Base-by-base conservation (phyloP, 805 yeast genomes). In the Candida glaebosa region DNA sequence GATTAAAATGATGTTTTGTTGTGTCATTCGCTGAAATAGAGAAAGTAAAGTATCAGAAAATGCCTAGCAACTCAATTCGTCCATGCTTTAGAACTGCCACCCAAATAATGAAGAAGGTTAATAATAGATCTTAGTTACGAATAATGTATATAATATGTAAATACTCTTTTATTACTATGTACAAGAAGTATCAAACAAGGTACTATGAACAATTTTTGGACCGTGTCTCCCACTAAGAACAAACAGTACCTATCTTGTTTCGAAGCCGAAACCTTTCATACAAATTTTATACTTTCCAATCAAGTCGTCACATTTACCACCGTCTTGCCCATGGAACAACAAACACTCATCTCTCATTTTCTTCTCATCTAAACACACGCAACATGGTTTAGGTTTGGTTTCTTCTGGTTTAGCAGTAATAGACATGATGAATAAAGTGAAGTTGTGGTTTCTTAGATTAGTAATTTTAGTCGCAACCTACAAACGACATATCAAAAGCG, bases 221-320 rank as follows among this genome's bases (percentile, higher is more conserved):
- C n/a, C n/a, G n/a, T n/a, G n/a, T n/a, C n/a, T n/a, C n/a, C n/a
- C n/a, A n/a, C n/a, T n/a, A n/a, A n/a, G n/a, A n/a, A n/a, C n/a
- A n/a, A n/a, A n/a, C n/a, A n/a, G n/a, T n/a, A n/a, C 16, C 39
- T 47, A 57, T 40, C 51, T 54, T 40, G 68, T 63, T 38, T 74
- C 77, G 63, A 91, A 91, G 0, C 99, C 99, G 60, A 67, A 91
- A 15, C 95, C 88, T 57, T 82, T 82, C 99, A 91, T 91, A 67
- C 99, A 91, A 20, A 58, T 57, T 64, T 89, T 90, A 73, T 93
- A 93, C 44, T 79, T 71, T 17, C 65, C 66, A 47, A 91, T 84
- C 39, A 87, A 61, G 41, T 75, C 77, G 44, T 81, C 77, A 65
- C 99, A 91, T 53, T 87, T 83, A 24, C 82, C 87, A 35, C 86